Base-by-base conservation (phyloP, 2,329 filamentous ascomycete genomes). In the Fusarium mundagurra region DNA sequence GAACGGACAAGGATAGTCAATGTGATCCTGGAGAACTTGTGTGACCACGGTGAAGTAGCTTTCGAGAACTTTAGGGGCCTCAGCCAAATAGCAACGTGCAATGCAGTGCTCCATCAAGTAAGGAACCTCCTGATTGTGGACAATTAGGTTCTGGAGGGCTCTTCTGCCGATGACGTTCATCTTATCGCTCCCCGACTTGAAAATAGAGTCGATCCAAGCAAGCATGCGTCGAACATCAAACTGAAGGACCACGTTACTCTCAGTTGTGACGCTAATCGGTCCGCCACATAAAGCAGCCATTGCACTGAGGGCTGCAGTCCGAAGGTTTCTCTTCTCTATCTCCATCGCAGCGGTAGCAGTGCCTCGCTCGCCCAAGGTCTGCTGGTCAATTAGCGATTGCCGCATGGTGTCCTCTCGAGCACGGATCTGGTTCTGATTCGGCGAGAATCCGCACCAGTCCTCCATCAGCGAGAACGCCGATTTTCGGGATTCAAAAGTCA, bases 381-480 rank as follows among this genome's bases (percentile, higher is more conserved):
- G 94, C 63, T 94, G 92, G 60, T 96, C 91, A 41, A 97, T 91
- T 74, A 96, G 88, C 6, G 93, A 94, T 76, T 95, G 93, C 48
- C 94, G 89, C 92, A 98, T 97, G 41, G 90, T 93, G 71, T 97
- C 93, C 82, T 98, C 95, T 70, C 94, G 89, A 66, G 92, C 91
- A 10, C 92, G 90, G 45, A 98, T 93, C 73, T 97, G 93, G 20
- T 85, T 87, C 80, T 97, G 94, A 73, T 98, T 98, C 0, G 95
- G 94, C 13, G 95, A 98, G 81, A 97, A 98, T 6, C 96, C 96
- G 81, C 96, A 99, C 97, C 97, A 99, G 74, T 98, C 96, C 83
- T 99, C 96, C 95, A 99, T 98, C 54, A 99, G 85, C 1, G 95
- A 92, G 80, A 99, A 99, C 0, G 96, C 93, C 10, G 96, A 98